A percentile compares a stretch with the other conserved stretches of the same genome.
These are phyloP conservation scores for Quercus robur DNA, from an alignment of 306 rosid species.

Conservation along the genomic window DNA sequence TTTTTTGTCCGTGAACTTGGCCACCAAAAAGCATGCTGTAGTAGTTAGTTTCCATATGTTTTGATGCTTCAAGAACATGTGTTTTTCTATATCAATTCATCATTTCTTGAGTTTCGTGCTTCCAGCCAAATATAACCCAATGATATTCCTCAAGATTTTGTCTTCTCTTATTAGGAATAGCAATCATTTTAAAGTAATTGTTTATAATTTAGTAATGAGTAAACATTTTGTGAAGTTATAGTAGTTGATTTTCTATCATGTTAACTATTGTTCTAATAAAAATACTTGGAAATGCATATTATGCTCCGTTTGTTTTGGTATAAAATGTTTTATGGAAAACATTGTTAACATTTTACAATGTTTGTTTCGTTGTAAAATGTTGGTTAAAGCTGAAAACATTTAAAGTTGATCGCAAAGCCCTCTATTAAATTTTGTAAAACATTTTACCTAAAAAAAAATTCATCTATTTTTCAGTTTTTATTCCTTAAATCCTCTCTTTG, in stretches of 20 bases:
- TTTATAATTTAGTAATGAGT: not conserved
- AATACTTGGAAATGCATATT: not conserved
- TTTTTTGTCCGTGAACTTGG: not conserved
- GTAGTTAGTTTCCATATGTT: not conserved
- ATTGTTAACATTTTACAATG: too few relatives aligned
- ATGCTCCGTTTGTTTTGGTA: not conserved
- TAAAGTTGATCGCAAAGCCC: too few relatives aligned
- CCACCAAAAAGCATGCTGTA: not conserved
- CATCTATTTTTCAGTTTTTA: too few relatives aligned
- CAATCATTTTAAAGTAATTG: not conserved
- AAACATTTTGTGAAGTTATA: not conserved
- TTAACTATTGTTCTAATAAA: not conserved
- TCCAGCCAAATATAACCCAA: not conserved
- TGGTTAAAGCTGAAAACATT: too few relatives aligned
- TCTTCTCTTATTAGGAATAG: not conserved
- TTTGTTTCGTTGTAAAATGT: too few relatives aligned
- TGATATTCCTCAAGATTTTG: not conserved
- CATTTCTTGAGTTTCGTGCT: not conserved
- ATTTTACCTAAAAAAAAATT: too few relatives aligned
- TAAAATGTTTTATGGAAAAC: too few relatives aligned
- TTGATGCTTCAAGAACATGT: not conserved
- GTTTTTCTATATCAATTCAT: not conserved
- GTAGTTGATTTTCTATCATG: not conserved
- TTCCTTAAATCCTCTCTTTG: too few relatives aligned
- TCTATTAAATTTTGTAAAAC: too few relatives aligned